Evolutionary conservation across 1,284 basidiomycete species (phyloP).

Genomic region (Sanghuangporus weigelae): DNA sequence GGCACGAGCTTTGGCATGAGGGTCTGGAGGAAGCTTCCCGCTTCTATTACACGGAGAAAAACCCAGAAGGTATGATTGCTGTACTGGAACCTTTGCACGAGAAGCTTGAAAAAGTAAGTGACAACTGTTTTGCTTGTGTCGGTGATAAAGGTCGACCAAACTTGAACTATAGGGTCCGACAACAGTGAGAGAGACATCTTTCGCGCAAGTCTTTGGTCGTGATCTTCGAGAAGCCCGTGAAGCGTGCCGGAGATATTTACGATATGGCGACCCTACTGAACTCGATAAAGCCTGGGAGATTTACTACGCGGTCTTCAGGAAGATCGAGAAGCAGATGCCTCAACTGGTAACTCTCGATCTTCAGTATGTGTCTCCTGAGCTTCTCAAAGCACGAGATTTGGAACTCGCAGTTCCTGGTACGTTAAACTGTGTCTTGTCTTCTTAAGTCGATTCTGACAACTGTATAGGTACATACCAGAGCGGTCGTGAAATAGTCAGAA

Average conservation of each 20-base stretch:
- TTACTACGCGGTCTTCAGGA: slow-evolving; percentile 96
- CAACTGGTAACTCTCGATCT: slow-evolving; percentile 89
- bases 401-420: slow-evolving; percentile 92
- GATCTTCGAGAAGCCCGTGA: slow-evolving; percentile 95
- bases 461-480: slow-evolving; percentile 84
- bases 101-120: slow-evolving; percentile 78
- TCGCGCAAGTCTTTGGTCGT: slow-evolving; percentile 91
- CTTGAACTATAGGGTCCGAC: slow-evolving; percentile 72
- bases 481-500: slow-evolving; percentile 82
- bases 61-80: slow-evolving; percentile 98
- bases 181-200: slow-evolving; percentile 93
- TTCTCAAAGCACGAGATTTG: slow-evolving; percentile 85
- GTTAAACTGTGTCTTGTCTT: slow-evolving; percentile 18
- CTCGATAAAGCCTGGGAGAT: slow-evolving; percentile 99
- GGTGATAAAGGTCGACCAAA: not conserved
- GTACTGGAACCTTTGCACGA: slow-evolving; percentile 93
- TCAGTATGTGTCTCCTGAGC: slow-evolving; percentile 94
- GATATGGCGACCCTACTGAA: slow-evolving; percentile 85
- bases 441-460: not conserved
- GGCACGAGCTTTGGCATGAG: slow-evolving; percentile 99
- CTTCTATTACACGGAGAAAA: slow-evolving; percentile 96
- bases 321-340: slow-evolving; percentile 92
- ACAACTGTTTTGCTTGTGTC: not conserved
- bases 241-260: slow-evolving; percentile 83
- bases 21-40: slow-evolving; percentile 97